phyloP scores from a whole-genome alignment of 768 basidiomycete genomes.

The Lactarius deliciosus region DNA sequence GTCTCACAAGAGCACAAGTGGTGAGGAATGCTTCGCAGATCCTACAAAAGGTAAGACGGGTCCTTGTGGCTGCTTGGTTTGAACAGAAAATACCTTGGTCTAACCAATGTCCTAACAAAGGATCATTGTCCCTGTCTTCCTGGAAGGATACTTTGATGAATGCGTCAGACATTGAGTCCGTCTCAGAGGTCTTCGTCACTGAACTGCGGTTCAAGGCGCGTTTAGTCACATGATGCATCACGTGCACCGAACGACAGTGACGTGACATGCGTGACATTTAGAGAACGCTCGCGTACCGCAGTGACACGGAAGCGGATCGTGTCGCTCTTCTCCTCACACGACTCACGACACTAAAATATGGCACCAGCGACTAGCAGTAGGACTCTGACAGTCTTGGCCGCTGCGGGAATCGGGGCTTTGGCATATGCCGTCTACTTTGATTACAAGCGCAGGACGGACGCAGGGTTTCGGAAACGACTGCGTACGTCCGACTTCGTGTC shows the following conservation, averaged over 20 bases:
- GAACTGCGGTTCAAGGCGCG: neutral
- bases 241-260: neutral
- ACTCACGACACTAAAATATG: conserved; percentile 5
- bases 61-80: neutral
- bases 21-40: conserved; percentile 51
- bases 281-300: neutral
- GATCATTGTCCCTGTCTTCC: conserved; percentile 35
- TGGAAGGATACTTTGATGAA: conserved; percentile 50
- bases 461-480: conserved; percentile 82
- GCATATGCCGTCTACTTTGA: conserved; percentile 95
- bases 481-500: conserved; percentile 23
- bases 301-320: neutral
- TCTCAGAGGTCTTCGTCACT: conserved; percentile 15
- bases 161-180: conserved; percentile 38
- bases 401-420: conserved; percentile 51
- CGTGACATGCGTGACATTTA: neutral
- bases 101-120: conserved; percentile 53
- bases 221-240: neutral
- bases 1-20: conserved; percentile 37
- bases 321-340: neutral
- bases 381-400: conserved; percentile 43
- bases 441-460: conserved; percentile 87
- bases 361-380: conserved; percentile 33
- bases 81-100: conserved; percentile 44
- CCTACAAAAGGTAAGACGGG: conserved; percentile 36